Conservation (phyloP, 2,329 filamentous ascomycete genomes). For the Cordyceps fumosorosea region DNA sequence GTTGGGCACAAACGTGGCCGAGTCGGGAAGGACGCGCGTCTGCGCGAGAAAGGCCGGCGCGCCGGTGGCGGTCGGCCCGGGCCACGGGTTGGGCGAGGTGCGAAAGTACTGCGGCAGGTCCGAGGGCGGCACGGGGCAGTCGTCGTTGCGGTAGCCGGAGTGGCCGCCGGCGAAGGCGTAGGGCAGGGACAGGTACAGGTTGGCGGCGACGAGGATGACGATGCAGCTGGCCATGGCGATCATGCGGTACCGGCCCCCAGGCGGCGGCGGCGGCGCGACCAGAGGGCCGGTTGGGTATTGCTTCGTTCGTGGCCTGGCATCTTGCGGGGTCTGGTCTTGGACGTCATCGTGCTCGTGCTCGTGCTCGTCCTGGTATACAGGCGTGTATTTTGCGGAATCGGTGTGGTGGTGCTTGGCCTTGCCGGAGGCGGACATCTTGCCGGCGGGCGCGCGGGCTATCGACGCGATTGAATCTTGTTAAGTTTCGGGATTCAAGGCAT, state of each 20-base stretch:
- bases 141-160: conserved; percentile 3
- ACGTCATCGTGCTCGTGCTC: background rate
- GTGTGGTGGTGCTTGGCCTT: conserved; percentile 1
- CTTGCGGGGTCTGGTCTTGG: background rate
- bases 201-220: conserved; percentile 31
- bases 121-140: conserved; percentile 26
- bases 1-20: conserved; percentile 60
- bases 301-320: background rate
- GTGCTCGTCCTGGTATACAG: conserved; percentile 28
- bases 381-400: conserved; percentile 24
- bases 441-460: background rate
- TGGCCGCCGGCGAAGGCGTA: conserved; percentile 20
- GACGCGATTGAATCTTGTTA: background rate
- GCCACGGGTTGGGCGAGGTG: conserved; percentile 52
- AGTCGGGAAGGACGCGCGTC: conserved; percentile 58
- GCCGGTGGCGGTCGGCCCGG: conserved; percentile 65
- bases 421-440: conserved; percentile 6
- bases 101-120: conserved; percentile 58
- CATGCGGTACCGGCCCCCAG: conserved; percentile 21
- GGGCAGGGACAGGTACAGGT: conserved; percentile 31
- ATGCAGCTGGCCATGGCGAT: conserved; percentile 27
- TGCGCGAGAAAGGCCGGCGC: conserved; percentile 63
- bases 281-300: background rate
- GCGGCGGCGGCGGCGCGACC: conserved; percentile 10
- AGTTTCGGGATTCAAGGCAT: background rate